Evolutionary conservation across 108 stramenopile genomes (phyloP).

Genomic region (Aurantiochytrium sp.): DNA sequence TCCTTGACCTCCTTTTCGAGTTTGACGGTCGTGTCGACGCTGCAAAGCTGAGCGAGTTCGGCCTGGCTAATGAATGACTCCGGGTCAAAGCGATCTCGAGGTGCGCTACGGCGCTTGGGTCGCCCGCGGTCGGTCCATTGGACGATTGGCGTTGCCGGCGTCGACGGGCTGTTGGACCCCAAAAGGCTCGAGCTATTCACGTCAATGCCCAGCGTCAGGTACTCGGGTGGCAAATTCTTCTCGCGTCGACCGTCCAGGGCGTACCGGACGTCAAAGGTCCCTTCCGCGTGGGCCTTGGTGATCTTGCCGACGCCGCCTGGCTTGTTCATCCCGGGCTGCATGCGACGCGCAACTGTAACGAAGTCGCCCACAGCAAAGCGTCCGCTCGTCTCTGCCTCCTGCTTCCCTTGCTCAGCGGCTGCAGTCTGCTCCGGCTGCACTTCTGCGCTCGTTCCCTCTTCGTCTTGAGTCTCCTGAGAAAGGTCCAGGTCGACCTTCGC

Average conservation of each 20-base stretch:
- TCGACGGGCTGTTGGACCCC: background rate
- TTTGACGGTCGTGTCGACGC: background rate
- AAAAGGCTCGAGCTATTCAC: background rate
- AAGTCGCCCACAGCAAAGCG: constrained; percentile 3
- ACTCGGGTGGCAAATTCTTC: background rate
- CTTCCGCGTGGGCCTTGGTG: background rate
- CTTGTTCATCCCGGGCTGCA: background rate
- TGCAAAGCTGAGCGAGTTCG: background rate
- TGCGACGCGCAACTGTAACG: background rate
- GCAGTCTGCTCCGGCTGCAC: no score
- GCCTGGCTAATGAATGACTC: background rate
- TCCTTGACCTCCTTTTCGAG: background rate
- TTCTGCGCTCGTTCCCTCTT: no score
- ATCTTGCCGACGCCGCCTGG: background rate
- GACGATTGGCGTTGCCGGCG: background rate
- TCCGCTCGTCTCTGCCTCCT: no score
- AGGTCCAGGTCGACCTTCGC: no score
- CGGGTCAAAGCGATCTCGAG: background rate
- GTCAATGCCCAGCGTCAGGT: background rate
- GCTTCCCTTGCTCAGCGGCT: no score
- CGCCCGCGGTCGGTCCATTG: background rate
- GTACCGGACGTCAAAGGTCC: background rate
- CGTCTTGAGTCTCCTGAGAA: no score
- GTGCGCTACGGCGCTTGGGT: background rate
- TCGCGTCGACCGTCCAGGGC: background rate